A percentile compares a stretch with the other conserved stretches of the same genome.
These are phyloP conservation scores for Candida pseudocylindracea DNA, from an alignment of 1,139 yeast species.

Conservation along the genomic window DNA sequence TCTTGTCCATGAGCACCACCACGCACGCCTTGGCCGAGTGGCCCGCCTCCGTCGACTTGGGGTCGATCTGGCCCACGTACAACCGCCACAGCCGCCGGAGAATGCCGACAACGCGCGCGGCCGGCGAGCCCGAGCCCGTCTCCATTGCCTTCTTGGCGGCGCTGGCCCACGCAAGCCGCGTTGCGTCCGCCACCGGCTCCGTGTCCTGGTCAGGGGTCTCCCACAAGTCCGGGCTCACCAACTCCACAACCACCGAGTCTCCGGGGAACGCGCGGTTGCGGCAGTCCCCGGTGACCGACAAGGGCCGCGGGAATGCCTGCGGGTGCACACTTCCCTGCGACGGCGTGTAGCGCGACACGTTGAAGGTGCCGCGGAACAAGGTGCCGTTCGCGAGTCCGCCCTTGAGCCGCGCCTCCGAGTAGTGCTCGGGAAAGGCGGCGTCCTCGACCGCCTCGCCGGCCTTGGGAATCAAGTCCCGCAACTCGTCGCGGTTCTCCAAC, in stretches of 20 bases:
- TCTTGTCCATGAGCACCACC: constrained; percentile 73
- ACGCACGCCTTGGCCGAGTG: constrained; percentile 58
- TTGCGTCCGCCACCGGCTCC: constrained; percentile 53
- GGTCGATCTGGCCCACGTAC: constrained; percentile 86
- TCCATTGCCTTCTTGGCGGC: constrained; percentile 43
- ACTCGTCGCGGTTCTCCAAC: constrained; percentile 52
- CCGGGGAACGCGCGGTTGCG: constrained; percentile 84
- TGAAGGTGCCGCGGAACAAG: constrained; percentile 64
- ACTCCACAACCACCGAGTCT: constrained; percentile 78
- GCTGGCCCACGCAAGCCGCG: constrained; percentile 28
- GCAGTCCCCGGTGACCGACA: constrained; percentile 63
- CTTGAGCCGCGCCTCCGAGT: constrained; percentile 58
- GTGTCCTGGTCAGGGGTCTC: constrained; percentile 60
- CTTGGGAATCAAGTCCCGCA: constrained; percentile 63
- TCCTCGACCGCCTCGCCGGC: constrained; percentile 9
- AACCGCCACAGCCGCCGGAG: constrained; percentile 87
- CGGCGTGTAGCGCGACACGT: constrained; percentile 68
- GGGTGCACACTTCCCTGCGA: constrained; percentile 71
- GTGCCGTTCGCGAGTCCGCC: constrained; percentile 85
- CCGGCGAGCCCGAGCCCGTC: constrained; percentile 34
- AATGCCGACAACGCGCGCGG: constrained; percentile 81
- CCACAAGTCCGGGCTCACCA: constrained; percentile 70
- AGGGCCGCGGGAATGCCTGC: constrained; percentile 59
- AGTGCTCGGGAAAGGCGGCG: constrained; percentile 46
- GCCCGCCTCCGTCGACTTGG: constrained; percentile 29